These are phyloP conservation scores for Raffaelea arxii DNA, from an alignment of 2,329 filamentous ascomycete genomes.

Conservation along the genomic window DNA sequence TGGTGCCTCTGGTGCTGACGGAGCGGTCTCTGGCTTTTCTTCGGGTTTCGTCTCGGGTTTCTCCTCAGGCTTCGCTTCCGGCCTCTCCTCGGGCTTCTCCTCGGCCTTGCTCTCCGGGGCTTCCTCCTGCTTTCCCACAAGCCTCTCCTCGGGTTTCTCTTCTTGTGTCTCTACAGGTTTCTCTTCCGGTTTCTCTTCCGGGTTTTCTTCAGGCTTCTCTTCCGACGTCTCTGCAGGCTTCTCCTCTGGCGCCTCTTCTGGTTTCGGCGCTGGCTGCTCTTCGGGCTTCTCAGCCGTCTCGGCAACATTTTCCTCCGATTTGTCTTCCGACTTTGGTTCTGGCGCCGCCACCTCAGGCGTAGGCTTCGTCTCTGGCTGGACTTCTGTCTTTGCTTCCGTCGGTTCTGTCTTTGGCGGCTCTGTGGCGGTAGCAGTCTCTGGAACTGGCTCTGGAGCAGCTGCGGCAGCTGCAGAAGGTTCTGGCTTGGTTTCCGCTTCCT, in stretches of 20 bases:
- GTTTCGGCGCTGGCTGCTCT: not conserved
- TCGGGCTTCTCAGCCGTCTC: not conserved
- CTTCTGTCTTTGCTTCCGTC: not conserved
- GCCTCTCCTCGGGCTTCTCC: not conserved
- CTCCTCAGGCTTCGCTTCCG: not conserved
- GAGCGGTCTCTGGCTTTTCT: not conserved
- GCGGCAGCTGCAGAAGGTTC: not conserved
- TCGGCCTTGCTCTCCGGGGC: not conserved
- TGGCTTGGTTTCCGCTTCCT: too few relatives aligned
- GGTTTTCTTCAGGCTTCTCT: not conserved
- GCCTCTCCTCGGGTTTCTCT: not conserved
- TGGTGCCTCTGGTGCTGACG: not conserved
- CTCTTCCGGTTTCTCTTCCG: not conserved
- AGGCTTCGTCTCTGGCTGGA: constrained; percentile 3
- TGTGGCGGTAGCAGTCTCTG: not conserved
- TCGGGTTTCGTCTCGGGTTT: not conserved
- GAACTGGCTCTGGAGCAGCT: too few relatives aligned
- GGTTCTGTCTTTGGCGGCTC: not conserved
- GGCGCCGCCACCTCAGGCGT: constrained; percentile 4
- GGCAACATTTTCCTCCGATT: not conserved
- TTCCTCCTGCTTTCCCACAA: not conserved
- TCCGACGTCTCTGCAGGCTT: not conserved
- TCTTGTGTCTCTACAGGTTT: not conserved
- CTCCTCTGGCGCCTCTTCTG: not conserved
- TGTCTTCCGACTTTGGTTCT: not conserved